Conservation (phyloP, 2,329 filamentous ascomycete genomes). For the Calonectria hongkongensis region DNA sequence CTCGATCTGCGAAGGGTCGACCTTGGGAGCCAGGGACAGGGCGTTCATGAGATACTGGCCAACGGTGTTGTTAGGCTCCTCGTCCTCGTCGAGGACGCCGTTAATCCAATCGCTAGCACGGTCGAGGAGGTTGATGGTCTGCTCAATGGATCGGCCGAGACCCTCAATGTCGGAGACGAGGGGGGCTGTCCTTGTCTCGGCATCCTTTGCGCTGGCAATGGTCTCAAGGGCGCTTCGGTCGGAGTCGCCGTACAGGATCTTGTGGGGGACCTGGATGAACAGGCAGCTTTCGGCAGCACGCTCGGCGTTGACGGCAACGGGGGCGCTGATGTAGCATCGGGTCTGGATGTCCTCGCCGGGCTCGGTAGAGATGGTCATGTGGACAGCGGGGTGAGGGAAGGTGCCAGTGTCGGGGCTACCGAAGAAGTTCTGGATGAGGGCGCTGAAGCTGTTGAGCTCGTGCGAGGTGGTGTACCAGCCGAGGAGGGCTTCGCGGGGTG, state of each 20-base stretch:
- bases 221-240: slow-evolving; percentile 83
- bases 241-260: slow-evolving; percentile 89
- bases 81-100: slow-evolving; percentile 94
- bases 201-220: slow-evolving; percentile 87
- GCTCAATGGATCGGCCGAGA: slow-evolving; percentile 89
- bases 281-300: slow-evolving; percentile 96
- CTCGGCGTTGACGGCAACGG: slow-evolving; percentile 95
- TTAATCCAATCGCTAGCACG: slow-evolving; percentile 94
- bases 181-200: slow-evolving; percentile 82
- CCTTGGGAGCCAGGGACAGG: slow-evolving; percentile 94
- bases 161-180: slow-evolving; percentile 93
- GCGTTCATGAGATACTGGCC: slow-evolving; percentile 97
- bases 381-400: slow-evolving; percentile 96
- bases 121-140: slow-evolving; percentile 92
- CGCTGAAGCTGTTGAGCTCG: slow-evolving; percentile 98
- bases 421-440: slow-evolving; percentile 99
- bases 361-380: slow-evolving; percentile 94
- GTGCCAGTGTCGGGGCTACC: slow-evolving; percentile 97
- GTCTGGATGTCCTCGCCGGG: slow-evolving; percentile 92
- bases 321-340: slow-evolving; percentile 94
- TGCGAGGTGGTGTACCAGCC: slow-evolving; percentile 99
- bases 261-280: slow-evolving; percentile 97
- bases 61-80: slow-evolving; percentile 90
- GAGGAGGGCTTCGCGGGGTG: slow-evolving; percentile 93
- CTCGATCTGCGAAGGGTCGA: slow-evolving; percentile 92